Evolutionary conservation across 2,329 filamentous ascomycete species (phyloP).

Genomic region (Biscogniauxia sp.): DNA sequence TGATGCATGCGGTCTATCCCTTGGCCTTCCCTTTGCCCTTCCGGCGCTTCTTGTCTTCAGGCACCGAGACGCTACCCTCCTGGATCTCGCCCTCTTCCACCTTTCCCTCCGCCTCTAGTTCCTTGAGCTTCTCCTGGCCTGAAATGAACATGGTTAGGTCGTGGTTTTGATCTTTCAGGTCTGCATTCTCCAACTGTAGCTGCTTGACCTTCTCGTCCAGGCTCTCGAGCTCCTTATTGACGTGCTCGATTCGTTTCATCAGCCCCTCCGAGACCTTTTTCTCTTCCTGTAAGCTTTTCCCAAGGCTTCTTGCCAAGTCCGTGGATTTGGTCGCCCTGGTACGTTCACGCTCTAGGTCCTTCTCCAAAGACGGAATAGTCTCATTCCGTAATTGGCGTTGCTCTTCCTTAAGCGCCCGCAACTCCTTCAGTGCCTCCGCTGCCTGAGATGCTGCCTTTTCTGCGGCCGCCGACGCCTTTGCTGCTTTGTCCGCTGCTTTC

Average conservation of each 20-base stretch:
- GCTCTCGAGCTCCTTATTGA: constrained; percentile 61
- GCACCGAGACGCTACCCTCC: constrained; percentile 67
- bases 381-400: constrained; percentile 52
- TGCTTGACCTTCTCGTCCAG: constrained; percentile 56
- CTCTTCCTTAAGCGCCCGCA: constrained; percentile 52
- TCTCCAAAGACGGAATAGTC: constrained; percentile 67
- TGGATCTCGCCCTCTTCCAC: constrained; percentile 69
- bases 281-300: constrained; percentile 79
- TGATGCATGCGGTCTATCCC: constrained; percentile 7
- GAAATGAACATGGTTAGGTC: constrained; percentile 87
- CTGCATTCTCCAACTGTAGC: constrained; percentile 62
- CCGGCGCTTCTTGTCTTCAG: constrained; percentile 46
- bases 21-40: constrained; percentile 52
- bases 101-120: constrained; percentile 60
- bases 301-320: constrained; percentile 70
- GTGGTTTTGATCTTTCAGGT: constrained; percentile 81
- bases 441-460: constrained; percentile 57
- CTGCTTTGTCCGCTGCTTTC: constrained; percentile 86
- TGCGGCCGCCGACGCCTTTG: constrained; percentile 66
- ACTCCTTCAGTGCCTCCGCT: constrained; percentile 46
- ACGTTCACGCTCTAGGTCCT: constrained; percentile 66
- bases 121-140: constrained; percentile 75
- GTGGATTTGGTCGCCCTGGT: constrained; percentile 69
- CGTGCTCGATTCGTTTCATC: constrained; percentile 74
- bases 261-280: constrained; percentile 79